Evolutionary conservation across 2,329 filamentous ascomycete species (phyloP).

Genomic region (Rhinocladiella similis): DNA sequence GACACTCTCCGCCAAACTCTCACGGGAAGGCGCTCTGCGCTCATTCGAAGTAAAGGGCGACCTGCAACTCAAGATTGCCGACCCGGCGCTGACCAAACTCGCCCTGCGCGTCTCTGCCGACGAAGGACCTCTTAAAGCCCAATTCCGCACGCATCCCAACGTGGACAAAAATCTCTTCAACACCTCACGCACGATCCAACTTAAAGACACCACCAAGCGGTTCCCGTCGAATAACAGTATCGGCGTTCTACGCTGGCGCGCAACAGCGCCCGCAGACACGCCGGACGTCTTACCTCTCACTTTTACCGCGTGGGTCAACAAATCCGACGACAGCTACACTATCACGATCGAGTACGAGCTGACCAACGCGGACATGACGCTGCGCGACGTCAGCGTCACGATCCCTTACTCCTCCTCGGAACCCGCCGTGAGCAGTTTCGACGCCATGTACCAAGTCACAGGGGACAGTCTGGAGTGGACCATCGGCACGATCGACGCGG

Average conservation of each 20-base stretch:
- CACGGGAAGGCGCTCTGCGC: conserved; percentile 82
- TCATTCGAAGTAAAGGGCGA: conserved; percentile 90
- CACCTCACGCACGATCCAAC: conserved; percentile 78
- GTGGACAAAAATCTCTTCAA: conserved; percentile 89
- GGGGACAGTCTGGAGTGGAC: conserved; percentile 94
- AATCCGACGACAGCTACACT: conserved; percentile 78
- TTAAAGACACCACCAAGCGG: conserved; percentile 81
- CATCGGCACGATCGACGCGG: conserved; percentile 80
- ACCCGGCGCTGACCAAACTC: conserved; percentile 85
- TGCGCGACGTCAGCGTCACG: conserved; percentile 81
- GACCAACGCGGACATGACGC: conserved; percentile 66
- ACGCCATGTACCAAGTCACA: conserved; percentile 89
- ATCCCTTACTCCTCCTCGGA: conserved; percentile 87
- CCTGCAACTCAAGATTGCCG: conserved; percentile 84
- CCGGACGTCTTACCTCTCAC: conserved; percentile 82
- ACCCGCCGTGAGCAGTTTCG: conserved; percentile 86
- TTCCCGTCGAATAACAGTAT: conserved; percentile 96
- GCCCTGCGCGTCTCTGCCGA: conserved; percentile 78
- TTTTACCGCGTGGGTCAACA: conserved; percentile 97
- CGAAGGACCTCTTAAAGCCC: conserved; percentile 62
- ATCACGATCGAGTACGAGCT: conserved; percentile 96
- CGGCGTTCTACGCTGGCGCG: conserved; percentile 89
- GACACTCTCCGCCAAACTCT: conserved; percentile 84
- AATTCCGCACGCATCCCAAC: conserved; percentile 95
- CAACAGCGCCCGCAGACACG: conserved; percentile 77